Evolutionary conservation across 2,329 filamentous ascomycete genomes (phyloP), one percentile per base, ranked within the genome.

Genomic region (Hymenoscyphus repandus): DNA sequence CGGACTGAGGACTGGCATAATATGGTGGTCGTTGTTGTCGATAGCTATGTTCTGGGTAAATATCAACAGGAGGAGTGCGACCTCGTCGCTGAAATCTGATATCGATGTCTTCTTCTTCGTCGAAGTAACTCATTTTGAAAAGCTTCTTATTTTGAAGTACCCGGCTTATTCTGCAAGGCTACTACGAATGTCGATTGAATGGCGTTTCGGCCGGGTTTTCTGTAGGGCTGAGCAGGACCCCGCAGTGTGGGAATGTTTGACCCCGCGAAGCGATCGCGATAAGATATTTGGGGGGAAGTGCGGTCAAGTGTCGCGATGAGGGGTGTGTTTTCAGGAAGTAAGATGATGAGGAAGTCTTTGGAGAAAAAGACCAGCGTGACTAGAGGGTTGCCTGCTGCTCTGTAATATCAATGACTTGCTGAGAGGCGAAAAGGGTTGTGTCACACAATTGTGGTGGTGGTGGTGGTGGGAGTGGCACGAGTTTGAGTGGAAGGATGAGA

Each of bases 91-190:
- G 69, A 53, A 78, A 64, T 40, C 68, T 75, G 57, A 81, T 71
- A 58, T 82, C 74, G 45, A 79, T 60, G 42, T 82, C 79, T 30
- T 80, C 78, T 32, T 81, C 78, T 30, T 81, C 76, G 49, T 74
- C 76, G 61, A 73, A 74, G 56, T 39, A 46, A 43, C 62, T 69
- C 57, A 56, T 56, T 30, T 58, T 59, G 54, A 39, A 17, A 38
- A 32, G 39, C 31, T 49, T 27, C 22, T 4, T 27, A 4, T 46
- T 38, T 6, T 15, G 30, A 39, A 40, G 10, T 37, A 13, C 12
- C 18, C 18, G n/a, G 13, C 12, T 34, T 33, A 34, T 36, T 10
- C 33, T 48, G 45, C 45, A 52, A 52, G 50, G 50, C 40, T 48
- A 43, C 38, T 15, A 38, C 1, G 32, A 27, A 45, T 45, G 9